These are phyloP conservation scores for Camelina neglecta DNA, from an alignment of 345 rosid genomes.

Conservation along the genomic window DNA sequence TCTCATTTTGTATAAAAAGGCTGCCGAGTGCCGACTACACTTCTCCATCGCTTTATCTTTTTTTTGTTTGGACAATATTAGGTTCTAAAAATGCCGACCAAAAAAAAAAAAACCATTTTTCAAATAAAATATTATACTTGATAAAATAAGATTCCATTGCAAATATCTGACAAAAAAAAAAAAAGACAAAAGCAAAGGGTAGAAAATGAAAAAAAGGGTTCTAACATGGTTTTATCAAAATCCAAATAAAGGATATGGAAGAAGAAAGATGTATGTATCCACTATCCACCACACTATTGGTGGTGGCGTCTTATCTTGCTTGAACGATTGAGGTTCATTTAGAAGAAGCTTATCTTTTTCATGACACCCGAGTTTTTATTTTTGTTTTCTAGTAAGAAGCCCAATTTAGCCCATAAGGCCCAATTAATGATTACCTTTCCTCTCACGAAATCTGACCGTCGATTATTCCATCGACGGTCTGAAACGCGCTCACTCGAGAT, in stretches of 20 bases:
- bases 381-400: conserved; percentile 36
- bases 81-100: too few relatives aligned
- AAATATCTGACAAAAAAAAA: background rate
- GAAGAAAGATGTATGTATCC: background rate
- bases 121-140: background rate
- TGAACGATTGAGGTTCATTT: conserved; percentile 34
- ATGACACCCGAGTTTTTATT: conserved; percentile 1
- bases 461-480: conserved; percentile 35
- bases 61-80: background rate
- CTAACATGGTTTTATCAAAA: conserved; percentile 7
- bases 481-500: background rate
- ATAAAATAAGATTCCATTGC: background rate
- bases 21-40: too few relatives aligned
- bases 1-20: too few relatives aligned
- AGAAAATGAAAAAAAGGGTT: background rate
- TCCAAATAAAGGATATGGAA: background rate
- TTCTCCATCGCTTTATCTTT: background rate
- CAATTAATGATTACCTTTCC: background rate
- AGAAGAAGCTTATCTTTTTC: conserved; percentile 29
- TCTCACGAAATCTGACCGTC: conserved; percentile 32
- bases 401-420: conserved; percentile 17
- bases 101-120: background rate
- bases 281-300: too few relatives aligned
- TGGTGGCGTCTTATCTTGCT: conserved; percentile 36
- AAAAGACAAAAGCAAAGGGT: background rate